These are phyloP conservation scores for Xylariaceae sp. DNA, from an alignment of 2,329 filamentous ascomycete species.

Conservation along the genomic window DNA sequence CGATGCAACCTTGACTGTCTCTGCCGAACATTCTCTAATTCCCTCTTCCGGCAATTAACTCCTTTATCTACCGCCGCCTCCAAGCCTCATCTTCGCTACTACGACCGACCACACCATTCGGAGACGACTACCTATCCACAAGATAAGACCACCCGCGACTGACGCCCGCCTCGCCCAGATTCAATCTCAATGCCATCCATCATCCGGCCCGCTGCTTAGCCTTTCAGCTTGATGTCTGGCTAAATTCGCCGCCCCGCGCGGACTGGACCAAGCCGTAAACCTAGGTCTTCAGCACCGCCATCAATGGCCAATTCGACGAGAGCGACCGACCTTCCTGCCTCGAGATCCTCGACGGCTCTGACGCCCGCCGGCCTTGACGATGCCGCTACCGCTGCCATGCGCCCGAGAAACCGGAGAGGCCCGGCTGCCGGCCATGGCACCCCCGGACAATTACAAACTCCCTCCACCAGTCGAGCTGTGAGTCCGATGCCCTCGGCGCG, in stretches of 20 bases:
- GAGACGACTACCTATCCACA: no score
- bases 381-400: constrained; percentile 32
- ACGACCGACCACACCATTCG: no score
- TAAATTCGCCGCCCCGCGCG: constrained; percentile 17
- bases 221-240: constrained; percentile 19
- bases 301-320: constrained; percentile 21
- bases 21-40: no score
- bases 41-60: no score
- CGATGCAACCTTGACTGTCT: no score
- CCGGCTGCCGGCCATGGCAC: constrained; percentile 26
- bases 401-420: constrained; percentile 44
- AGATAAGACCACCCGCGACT: constrained; percentile 1
- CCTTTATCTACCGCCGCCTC: no score
- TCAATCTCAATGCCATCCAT: constrained; percentile 16
- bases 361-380: constrained; percentile 34
- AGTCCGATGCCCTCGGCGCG: constrained; percentile 42
- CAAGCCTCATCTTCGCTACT: no score
- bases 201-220: constrained; percentile 9
- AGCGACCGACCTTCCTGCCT: constrained; percentile 18
- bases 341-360: constrained; percentile 39
- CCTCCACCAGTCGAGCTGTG: constrained; percentile 33
- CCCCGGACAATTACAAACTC: constrained; percentile 30
- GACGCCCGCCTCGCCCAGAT: constrained; percentile 1
- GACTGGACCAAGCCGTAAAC: constrained; percentile 15
- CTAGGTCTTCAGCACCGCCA: no score